Base-by-base conservation (phyloP, 148 eudicot genomes). In the Heliosperma pusillum region DNA sequence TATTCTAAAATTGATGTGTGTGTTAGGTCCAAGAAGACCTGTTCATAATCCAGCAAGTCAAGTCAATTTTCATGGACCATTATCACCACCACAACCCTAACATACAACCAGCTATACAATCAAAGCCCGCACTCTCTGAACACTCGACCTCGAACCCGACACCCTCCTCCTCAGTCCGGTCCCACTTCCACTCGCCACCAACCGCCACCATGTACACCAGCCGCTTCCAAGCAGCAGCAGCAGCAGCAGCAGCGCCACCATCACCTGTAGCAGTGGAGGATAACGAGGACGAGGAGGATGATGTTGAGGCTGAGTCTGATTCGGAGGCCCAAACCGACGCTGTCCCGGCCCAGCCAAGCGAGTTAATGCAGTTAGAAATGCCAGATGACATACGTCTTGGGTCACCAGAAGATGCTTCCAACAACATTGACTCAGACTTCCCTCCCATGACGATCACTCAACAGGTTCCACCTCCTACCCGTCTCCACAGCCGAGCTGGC, bases 311-410 rank as follows among this genome's bases (percentile, higher is more conserved):
- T 7, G 91, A 85, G 56, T 78, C 87, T 0, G 89, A 82, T 64
- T 79, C 78, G 0, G 86, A 83, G 64, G 77, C 86, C 44, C 75
- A 74, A 27, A 45, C 69, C 20, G 50, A 76, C 53, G 40, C 58
- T 6, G 75, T 65, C 64, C 44, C 22, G 7, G 69, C 10, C 2
- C 80, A 89, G 72, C 86, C 87, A 0, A 85, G 82, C 40, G 92
- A 90, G 82, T 76, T 88, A 15, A 87, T 89, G 91, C 93, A 90
- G 74, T 77, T 90, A 10, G 96, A 89, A 62, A 80, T 86, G 89
- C 88, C 90, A 0, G 96, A 87, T 65, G 87, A 86, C 70, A 86
- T 87, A 45, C 77, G 86, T 66, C 58, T 93, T 1, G 93, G 90
- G 7, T 89, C 96, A 0, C 85, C 91, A 0, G 93, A 93, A 22